Conservation (phyloP, 768 basidiomycete species). For the Candolleomyces aberdarensis region DNA sequence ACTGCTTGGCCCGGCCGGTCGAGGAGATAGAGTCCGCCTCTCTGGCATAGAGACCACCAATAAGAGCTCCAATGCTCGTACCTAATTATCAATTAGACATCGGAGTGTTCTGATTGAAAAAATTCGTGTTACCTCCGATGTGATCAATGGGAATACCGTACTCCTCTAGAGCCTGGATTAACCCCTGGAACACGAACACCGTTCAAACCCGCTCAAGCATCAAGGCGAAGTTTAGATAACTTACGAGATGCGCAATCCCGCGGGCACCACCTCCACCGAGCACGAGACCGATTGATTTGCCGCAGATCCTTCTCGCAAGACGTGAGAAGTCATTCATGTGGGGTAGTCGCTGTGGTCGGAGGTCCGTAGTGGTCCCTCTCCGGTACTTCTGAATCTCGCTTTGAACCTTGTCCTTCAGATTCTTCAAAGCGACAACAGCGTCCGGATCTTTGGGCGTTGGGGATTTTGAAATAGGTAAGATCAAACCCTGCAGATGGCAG, state of each 20-base stretch:
- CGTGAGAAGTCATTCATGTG: constrained; percentile 91
- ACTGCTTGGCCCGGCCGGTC: constrained; percentile 85
- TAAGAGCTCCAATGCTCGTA: constrained; percentile 88
- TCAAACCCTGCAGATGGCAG: constrained; percentile 54
- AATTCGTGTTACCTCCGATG: constrained; percentile 59
- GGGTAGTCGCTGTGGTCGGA: constrained; percentile 71
- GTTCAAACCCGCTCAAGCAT: constrained; percentile 5
- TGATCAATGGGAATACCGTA: constrained; percentile 92
- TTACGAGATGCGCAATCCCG: constrained; percentile 47
- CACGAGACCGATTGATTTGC: constrained; percentile 89
- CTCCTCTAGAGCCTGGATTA: constrained; percentile 89
- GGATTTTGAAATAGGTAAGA: constrained; percentile 60
- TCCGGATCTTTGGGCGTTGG: constrained; percentile 76
- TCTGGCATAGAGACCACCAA: constrained; percentile 92
- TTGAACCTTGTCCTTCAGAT: constrained; percentile 90
- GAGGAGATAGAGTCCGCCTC: constrained; percentile 90
- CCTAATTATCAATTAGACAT: constrained; percentile 31
- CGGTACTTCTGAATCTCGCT: constrained; percentile 83
- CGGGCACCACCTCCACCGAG: constrained; percentile 97
- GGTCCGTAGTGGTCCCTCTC: constrained; percentile 54
- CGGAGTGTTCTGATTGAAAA: neutral
- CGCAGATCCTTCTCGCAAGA: constrained; percentile 86
- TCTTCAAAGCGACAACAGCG: constrained; percentile 84
- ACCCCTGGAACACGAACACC: constrained; percentile 55
- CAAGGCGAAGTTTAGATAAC: constrained; percentile 1